Evolutionary conservation across 2,329 filamentous ascomycete genomes (phyloP).

Genomic region (Talaromyces sp.): DNA sequence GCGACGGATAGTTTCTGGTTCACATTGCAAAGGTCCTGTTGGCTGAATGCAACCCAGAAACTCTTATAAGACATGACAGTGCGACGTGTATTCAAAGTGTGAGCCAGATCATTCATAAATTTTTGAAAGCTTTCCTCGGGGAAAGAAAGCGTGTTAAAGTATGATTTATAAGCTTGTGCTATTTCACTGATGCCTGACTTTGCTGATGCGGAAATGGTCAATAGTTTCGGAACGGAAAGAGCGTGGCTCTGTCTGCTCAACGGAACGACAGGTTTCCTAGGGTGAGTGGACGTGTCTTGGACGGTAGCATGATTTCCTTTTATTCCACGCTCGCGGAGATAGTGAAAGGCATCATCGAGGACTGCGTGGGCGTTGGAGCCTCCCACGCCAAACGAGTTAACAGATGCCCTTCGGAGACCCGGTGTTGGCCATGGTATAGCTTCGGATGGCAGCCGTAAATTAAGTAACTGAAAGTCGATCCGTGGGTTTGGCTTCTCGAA

Average conservation of each 20-base stretch:
- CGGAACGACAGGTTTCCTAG: too few species aligned
- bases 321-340: background rate
- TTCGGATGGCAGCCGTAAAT: slow-evolving; percentile 12
- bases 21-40: background rate
- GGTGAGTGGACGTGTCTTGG: background rate
- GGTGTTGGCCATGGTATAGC: slow-evolving; percentile 7
- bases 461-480: background rate
- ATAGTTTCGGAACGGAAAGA: too few species aligned
- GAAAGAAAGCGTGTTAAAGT: background rate
- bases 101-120: background rate
- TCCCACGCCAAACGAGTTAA: slow-evolving; percentile 11
- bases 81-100: background rate
- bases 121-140: background rate
- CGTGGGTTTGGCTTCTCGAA: slow-evolving; percentile 7
- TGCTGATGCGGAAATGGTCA: too few species aligned
- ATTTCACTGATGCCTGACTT: too few species aligned
- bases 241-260: too few species aligned
- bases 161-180: too few species aligned
- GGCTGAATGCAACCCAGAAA: background rate
- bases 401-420: slow-evolving; percentile 25
- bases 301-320: background rate
- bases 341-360: slow-evolving; percentile 3
- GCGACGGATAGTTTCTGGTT: background rate
- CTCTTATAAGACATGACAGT: too few species aligned
- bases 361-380: slow-evolving; percentile 11